phyloP scores from a whole-genome alignment of 495 filamentous ascomycete species.

The Rostrohypoxylon terebratum region DNA sequence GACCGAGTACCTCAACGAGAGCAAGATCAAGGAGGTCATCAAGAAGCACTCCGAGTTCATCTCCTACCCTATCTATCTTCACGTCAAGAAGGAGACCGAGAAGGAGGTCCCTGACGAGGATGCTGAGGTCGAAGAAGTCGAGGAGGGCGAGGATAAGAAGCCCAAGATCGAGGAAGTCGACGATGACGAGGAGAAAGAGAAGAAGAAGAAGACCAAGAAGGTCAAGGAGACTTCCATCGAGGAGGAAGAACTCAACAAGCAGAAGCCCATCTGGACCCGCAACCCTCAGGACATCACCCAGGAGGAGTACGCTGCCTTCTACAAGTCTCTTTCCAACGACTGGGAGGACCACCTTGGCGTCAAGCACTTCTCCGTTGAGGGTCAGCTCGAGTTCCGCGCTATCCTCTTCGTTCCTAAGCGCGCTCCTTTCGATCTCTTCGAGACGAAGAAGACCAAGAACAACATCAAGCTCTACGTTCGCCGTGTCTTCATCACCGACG shows the following conservation, averaged over 20 bases:
- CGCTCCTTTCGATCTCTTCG: slow-evolving; percentile 98
- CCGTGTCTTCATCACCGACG: slow-evolving; percentile 99
- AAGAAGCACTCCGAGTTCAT: slow-evolving; percentile 99
- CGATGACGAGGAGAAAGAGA: slow-evolving; percentile 87
- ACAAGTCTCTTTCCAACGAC: slow-evolving; percentile 99
- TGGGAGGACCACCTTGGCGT: slow-evolving; percentile 99
- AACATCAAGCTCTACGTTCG: slow-evolving; percentile 99
- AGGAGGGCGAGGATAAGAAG: slow-evolving; percentile 76
- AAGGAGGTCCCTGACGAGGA: slow-evolving; percentile 98
- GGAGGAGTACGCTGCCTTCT: slow-evolving; percentile 98
- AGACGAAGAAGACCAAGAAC: slow-evolving; percentile 99
- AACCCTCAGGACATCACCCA: slow-evolving; percentile 95
- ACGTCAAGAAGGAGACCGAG: slow-evolving; percentile 98
- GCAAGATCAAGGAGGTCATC: slow-evolving; percentile 99
- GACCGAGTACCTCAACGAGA: slow-evolving; percentile 96
- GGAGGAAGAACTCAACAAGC: slow-evolving; percentile 99
- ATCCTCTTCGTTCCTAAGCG: slow-evolving; percentile 99
- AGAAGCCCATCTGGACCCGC: slow-evolving; percentile 99
- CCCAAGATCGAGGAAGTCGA: slow-evolving; percentile 85
- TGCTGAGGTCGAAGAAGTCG: slow-evolving; percentile 71
- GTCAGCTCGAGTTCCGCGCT: slow-evolving; percentile 99
- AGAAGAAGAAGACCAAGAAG: slow-evolving; percentile 98
- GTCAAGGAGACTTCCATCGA: slow-evolving; percentile 98
- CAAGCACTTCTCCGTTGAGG: slow-evolving; percentile 99
- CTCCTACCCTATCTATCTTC: slow-evolving; percentile 99